Base-by-base conservation (phyloP, 371 early-diverging fungal genomes). In the Amoeboaphelidium protococcarum region DNA sequence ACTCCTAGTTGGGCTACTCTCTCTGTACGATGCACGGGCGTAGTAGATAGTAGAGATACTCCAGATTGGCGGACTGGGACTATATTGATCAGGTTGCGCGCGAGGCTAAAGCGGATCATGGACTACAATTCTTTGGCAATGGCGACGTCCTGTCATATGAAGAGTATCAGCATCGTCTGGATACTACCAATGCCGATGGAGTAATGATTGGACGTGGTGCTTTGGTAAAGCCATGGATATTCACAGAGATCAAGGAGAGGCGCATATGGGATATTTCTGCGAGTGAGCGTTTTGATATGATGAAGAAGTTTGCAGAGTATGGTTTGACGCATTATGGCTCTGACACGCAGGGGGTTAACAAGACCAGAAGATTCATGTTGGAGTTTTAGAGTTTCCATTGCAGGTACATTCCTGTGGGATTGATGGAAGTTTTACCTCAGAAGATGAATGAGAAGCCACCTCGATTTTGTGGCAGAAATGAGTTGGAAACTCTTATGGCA, bases 211-310 rank as follows among this genome's bases (percentile, higher is more conserved):
- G 82, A 1, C 64, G 74, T 20, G 78, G 82, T 19, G 84, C 83
- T 2, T 62, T 86, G 50, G 82, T 91, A 57, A 95, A 95, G 68
- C 96, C 96, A 4, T 95, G 96, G 96, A 62, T 95, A 2, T 86
- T 86, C 61, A 59, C 52, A 3, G 95, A 94, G 59, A 89, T 94
- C 55, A 75, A 80, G 52, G 71, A 76, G 22, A 71, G 78, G 46
- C 64, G 74, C 20, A 71, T 82, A 45, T 85, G 77, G 76, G 96
- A 95, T 58, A 90, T 91, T 45, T 78, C 82, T 22, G 69, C 87
- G 0, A 54, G 64, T 2, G 92, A 95, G 63, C 76, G 96, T 24
- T 66, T 95, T 46, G 91, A 87, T 37, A 78, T 95, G 51, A 57
- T 91, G 52, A 70, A 73, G 46, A 61, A 74, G 26, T 95, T 80